Conservation (phyloP, 495 filamentous ascomycete species). For the Astrothelium subdiscretum region DNA sequence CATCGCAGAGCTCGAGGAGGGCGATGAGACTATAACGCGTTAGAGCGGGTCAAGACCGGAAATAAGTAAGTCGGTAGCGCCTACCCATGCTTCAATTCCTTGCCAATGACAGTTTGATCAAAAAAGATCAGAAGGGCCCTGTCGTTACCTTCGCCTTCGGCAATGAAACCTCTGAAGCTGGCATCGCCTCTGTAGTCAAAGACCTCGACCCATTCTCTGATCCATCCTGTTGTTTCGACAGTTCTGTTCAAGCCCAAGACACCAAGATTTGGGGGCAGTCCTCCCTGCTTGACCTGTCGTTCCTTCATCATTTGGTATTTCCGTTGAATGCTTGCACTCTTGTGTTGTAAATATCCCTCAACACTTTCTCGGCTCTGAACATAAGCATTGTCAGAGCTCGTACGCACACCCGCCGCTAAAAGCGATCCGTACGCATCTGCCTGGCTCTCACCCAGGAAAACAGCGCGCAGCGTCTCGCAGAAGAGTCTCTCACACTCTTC, state of each 20-base stretch:
- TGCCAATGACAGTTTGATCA: constrained; percentile 51
- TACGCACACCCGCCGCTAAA: constrained; percentile 42
- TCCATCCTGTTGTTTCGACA: constrained; percentile 18
- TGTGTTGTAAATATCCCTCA: constrained; percentile 19
- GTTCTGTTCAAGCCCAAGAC: constrained; percentile 17
- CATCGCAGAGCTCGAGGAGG: constrained; percentile 71
- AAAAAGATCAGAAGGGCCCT: constrained; percentile 83
- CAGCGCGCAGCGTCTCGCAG: constrained; percentile 81
- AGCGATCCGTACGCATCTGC: constrained; percentile 52
- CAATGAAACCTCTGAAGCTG: constrained; percentile 75
- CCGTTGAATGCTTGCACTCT: not conserved
- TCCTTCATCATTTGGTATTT: not conserved
- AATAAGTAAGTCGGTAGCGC: not conserved
- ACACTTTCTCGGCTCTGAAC: not conserved
- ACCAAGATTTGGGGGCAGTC: constrained; percentile 17
- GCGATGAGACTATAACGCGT: constrained; percentile 58
- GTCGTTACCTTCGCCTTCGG: constrained; percentile 45
- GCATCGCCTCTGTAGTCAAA: constrained; percentile 80
- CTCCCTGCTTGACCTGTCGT: constrained; percentile 12
- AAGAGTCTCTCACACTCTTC: constrained; percentile 99
- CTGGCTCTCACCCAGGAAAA: constrained; percentile 93
- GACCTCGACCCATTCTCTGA: constrained; percentile 59
- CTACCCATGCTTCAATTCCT: constrained; percentile 84
- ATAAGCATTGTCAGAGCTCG: not conserved
- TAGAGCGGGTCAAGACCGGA: constrained; percentile 9